Evolutionary conservation across 2,329 filamentous ascomycete species (phyloP), one percentile per base, ranked within the genome.

Genomic region (Alternaria burnsii): DNA sequence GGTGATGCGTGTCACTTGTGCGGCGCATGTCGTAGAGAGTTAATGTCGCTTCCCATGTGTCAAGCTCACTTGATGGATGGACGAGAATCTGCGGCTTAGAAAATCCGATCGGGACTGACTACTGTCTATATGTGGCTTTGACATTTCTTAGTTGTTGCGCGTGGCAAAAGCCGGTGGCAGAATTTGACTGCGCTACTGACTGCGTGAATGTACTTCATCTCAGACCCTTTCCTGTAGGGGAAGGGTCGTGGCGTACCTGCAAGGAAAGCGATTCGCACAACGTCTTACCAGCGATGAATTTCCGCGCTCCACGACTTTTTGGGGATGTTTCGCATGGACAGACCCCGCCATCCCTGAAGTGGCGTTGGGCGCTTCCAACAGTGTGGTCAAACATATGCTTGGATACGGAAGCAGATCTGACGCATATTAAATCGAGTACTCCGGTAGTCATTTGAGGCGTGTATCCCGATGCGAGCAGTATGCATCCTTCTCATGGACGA

Each of bases 251-350:
- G 30, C 40, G 47, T 51, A 28, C 48, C 44, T 47, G 40, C 40
- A 50, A 47, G 69, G 67, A 65, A 58, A 52, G 57, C 51, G 61
- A 63, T 67, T 63, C 65, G 71, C 64, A 50, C 52, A 58, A 66
- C 65, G 47, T 59, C 40, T 61, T 66, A 66, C 63, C 34, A 64
- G 50, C 54, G 28, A 43, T 52, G 40, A 52, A 64, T 48, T 44
- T 53, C 58, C 59, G 61, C 61, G 61, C 55, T 59, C 54, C 53
- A 53, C 40, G 22, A 65, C 61, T 28, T 61, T 67, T 61, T 54
- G 55, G 68, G 68, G 69, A 64, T 67, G 18, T 38, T 46, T 47
- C 59, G 58, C 66, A 63, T 70, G 55, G 51, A 52, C 11, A 57
- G 42, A 44, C 48, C 50, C 58, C 41, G 47, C 12, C 63, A 48